Evolutionary conservation across 2,329 filamentous ascomycete genomes (phyloP).

Genomic region (Phialophora expanda): DNA sequence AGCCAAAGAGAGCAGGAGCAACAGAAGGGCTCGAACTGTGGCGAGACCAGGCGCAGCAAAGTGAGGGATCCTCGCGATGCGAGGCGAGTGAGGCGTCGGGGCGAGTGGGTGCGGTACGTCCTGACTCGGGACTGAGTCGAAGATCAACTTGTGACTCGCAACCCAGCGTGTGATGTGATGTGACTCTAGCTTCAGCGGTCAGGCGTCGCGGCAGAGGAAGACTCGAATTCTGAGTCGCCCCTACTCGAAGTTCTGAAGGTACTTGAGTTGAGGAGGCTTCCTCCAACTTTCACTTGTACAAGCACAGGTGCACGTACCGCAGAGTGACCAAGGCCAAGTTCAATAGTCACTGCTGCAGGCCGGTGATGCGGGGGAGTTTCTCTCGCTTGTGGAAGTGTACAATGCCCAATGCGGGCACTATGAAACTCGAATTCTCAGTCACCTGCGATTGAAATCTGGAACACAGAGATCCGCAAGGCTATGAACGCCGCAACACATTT

Average conservation of each 20-base stretch:
- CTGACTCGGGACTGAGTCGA: slow-evolving; percentile 11
- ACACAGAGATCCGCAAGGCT: slow-evolving; percentile 18
- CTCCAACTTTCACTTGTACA: background rate
- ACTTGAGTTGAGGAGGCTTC: background rate
- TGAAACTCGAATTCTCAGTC: slow-evolving; percentile 12
- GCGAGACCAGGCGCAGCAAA: slow-evolving; percentile 4
- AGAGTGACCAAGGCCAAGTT: slow-evolving; percentile 12
- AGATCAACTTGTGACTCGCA: slow-evolving; percentile 22
- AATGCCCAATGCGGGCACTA: slow-evolving; percentile 19
- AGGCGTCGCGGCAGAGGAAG: slow-evolving; percentile 12
- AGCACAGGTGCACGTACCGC: slow-evolving; percentile 9
- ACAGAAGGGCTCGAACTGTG: slow-evolving; percentile 1
- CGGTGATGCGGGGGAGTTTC: slow-evolving; percentile 17
- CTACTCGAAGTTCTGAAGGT: background rate
- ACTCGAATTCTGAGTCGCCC: background rate
- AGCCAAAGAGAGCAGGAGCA: slow-evolving; percentile 15
- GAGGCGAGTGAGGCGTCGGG: slow-evolving; percentile 25
- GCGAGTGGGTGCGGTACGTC: slow-evolving; percentile 9
- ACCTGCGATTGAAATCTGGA: slow-evolving; percentile 10
- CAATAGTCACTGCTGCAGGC: slow-evolving; percentile 13
- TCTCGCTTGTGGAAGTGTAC: slow-evolving; percentile 14
- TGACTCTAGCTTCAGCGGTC: slow-evolving; percentile 13
- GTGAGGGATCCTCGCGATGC: slow-evolving; percentile 19
- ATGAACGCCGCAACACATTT: slow-evolving; percentile 15
- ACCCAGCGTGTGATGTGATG: slow-evolving; percentile 18